These are phyloP conservation scores for Jacaranda mimosifolia DNA, from an alignment of 257 asterid genomes.

Conservation along the genomic window DNA sequence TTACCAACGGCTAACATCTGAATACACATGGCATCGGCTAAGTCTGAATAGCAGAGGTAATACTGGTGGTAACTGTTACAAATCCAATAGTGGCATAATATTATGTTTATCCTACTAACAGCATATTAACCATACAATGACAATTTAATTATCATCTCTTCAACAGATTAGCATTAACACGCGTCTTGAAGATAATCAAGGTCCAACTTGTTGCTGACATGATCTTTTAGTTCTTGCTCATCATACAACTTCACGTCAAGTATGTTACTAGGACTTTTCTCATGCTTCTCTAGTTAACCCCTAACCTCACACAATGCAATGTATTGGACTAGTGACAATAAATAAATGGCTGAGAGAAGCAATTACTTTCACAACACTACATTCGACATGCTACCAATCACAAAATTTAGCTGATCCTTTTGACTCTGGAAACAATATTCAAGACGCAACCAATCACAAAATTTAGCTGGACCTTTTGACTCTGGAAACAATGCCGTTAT, in stretches of 20 bases:
- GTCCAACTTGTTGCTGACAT: background rate
- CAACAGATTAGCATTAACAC: background rate
- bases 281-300: slow-evolving; percentile 10
- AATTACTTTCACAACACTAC: background rate
- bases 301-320: background rate
- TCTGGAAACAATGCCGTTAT: no score
- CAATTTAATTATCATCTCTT: background rate
- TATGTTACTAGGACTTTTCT: background rate
- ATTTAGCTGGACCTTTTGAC: no score
- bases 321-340: background rate
- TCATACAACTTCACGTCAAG: background rate
- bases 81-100: background rate
- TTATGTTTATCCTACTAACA: slow-evolving; percentile 3
- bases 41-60: background rate
- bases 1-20: background rate
- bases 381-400: slow-evolving; percentile 1
- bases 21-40: background rate
- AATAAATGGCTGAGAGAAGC: background rate
- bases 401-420: background rate
- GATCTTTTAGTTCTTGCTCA: background rate
- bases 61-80: background rate
- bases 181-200: background rate
- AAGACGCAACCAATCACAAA: background rate
- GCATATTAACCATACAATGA: background rate
- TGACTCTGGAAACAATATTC: background rate